phyloP scores from a whole-genome alignment of 306 rosid species.

The Herpetospermum pedunculosum region DNA sequence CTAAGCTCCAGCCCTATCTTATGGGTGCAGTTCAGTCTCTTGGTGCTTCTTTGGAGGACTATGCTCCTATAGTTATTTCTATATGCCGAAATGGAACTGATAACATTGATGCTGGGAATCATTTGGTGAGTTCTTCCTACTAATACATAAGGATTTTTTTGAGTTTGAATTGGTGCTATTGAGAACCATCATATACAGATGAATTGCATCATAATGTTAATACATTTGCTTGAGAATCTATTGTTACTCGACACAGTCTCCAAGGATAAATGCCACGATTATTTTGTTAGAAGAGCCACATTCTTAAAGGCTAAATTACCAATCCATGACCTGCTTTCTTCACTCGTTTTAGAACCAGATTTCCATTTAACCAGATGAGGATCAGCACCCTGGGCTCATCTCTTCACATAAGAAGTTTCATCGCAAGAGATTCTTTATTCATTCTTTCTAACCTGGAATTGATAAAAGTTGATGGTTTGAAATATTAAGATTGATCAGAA shows the following conservation, averaged over 20 bases:
- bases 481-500: not conserved
- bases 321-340: not conserved
- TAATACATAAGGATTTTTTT: not conserved
- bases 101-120: not conserved
- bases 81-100: conserved; percentile 33
- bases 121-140: conserved; percentile 26
- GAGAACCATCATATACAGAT: not conserved
- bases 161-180: not conserved
- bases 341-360: not conserved
- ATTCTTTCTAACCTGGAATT: not conserved
- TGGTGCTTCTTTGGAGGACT: conserved; percentile 34
- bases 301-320: not conserved
- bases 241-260: not conserved
- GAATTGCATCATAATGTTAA: not conserved
- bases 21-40: conserved; percentile 34
- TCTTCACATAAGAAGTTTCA: not conserved
- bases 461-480: not conserved
- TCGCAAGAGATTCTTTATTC: not conserved
- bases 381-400: not conserved
- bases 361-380: not conserved
- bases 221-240: not conserved
- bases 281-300: not conserved
- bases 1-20: conserved; percentile 41
- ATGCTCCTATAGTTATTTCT: conserved; percentile 29
- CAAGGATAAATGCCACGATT: not conserved